phyloP scores from a whole-genome alignment of 257 asterid species.

The Plantago ovata region DNA sequence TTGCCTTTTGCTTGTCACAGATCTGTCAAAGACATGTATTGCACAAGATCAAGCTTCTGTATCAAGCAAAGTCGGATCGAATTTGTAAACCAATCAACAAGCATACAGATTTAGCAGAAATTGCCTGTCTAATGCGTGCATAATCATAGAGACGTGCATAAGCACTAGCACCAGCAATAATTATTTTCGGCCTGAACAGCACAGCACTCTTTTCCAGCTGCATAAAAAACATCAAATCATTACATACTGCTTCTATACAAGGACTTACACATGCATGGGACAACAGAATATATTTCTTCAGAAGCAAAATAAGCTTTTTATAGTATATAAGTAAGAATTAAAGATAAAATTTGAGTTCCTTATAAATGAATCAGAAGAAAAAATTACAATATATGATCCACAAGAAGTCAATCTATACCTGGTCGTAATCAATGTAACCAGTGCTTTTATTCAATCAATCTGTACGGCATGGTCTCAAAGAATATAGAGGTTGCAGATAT shows the following conservation, averaged over 20 bases:
- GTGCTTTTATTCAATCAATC: slow-evolving; percentile 94
- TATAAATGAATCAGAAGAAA: background rate
- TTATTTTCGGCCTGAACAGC: slow-evolving; percentile 86
- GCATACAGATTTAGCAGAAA: background rate
- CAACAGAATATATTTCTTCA: no score
- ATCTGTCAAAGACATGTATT: slow-evolving; percentile 45
- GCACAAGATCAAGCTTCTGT: slow-evolving; percentile 16
- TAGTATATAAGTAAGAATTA: background rate
- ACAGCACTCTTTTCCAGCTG: slow-evolving; percentile 94
- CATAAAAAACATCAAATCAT: slow-evolving; percentile 20
- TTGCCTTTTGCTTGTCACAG: slow-evolving; percentile 59
- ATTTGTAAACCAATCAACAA: background rate
- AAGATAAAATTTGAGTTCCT: background rate
- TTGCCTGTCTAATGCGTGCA: slow-evolving; percentile 81
- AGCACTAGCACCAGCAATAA: slow-evolving; percentile 98
- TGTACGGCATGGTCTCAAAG: slow-evolving; percentile 97
- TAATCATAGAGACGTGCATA: slow-evolving; percentile 91
- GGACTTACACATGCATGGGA: background rate
- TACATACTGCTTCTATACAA: background rate
- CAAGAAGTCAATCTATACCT: slow-evolving; percentile 38
- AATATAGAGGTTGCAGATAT: slow-evolving; percentile 97
- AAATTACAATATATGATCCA: slow-evolving; percentile 1
- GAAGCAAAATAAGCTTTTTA: no score
- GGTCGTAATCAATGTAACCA: slow-evolving; percentile 86
- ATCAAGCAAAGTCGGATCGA: background rate